These are phyloP conservation scores for Tremella yokohamensis DNA, from an alignment of 768 basidiomycete genomes.

Conservation along the genomic window DNA sequence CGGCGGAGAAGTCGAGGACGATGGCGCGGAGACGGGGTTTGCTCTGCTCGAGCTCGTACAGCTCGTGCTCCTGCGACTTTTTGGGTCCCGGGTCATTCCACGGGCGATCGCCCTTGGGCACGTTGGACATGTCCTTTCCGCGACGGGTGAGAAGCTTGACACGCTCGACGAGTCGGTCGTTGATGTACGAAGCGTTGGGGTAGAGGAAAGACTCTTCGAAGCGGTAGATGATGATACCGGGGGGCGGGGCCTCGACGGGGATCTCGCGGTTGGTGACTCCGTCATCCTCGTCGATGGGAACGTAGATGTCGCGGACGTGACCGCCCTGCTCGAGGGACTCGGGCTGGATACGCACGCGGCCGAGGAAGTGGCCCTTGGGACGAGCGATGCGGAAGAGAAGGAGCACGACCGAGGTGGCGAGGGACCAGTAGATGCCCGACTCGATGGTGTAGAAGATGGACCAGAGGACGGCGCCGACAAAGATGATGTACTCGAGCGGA, in stretches of 20 bases:
- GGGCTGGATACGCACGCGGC: constrained; percentile 61
- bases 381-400: constrained; percentile 81
- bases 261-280: constrained; percentile 65
- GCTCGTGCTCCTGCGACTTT: constrained; percentile 55
- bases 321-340: constrained; percentile 47
- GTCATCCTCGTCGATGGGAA: constrained; percentile 62
- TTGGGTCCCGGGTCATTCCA: constrained; percentile 91
- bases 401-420: constrained; percentile 71
- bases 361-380: constrained; percentile 86
- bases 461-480: constrained; percentile 77
- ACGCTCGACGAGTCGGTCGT: constrained; percentile 71
- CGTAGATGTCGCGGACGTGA: constrained; percentile 68
- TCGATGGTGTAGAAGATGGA: constrained; percentile 93
- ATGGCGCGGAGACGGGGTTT: constrained; percentile 75
- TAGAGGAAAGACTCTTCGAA: constrained; percentile 80
- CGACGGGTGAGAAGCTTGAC: constrained; percentile 73
- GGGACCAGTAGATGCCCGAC: constrained; percentile 66
- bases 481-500: constrained; percentile 87
- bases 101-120: constrained; percentile 68
- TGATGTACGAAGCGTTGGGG: constrained; percentile 55
- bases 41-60: constrained; percentile 54
- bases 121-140: constrained; percentile 67
- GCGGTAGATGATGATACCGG: constrained; percentile 86
- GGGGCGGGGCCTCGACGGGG: constrained; percentile 70
- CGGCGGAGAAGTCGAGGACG: constrained; percentile 83